phyloP scores from a whole-genome alignment of 2,329 filamentous ascomycete species.

The Trichophyton mentagrophytes region DNA sequence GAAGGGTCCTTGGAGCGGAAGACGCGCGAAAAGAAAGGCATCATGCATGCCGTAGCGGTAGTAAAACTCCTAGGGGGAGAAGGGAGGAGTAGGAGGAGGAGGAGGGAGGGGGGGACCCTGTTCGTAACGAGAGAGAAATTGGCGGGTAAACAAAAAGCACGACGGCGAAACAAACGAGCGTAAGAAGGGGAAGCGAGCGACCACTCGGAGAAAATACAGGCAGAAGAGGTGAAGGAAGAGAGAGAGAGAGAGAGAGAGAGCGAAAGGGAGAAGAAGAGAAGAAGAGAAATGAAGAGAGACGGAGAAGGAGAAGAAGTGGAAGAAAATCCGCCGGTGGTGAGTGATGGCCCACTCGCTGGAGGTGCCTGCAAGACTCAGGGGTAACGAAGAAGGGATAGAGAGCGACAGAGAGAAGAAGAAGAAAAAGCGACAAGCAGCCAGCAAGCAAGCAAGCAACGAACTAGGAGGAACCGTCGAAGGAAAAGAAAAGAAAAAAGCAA shows the following conservation, averaged over 20 bases:
- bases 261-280: constrained; percentile 12
- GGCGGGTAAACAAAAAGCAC: background rate
- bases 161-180: background rate
- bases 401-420: background rate
- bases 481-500: no score
- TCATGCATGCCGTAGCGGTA: constrained; percentile 16
- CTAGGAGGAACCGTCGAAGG: background rate
- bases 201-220: background rate
- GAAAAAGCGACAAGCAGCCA: background rate
- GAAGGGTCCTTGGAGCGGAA: constrained; percentile 65
- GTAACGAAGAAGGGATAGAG: background rate
- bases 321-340: no score
- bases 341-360: background rate
- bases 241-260: constrained; percentile 5
- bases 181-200: background rate
- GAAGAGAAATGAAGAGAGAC: constrained; percentile 12
- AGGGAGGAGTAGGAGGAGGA: background rate
- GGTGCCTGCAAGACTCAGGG: background rate
- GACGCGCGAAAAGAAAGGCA: constrained; percentile 48
- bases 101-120: background rate
- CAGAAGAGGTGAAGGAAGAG: constrained; percentile 35
- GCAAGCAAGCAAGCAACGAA: no score
- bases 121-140: background rate
- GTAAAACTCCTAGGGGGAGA: background rate
- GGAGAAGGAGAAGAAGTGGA: background rate